Evolutionary conservation across 345 rosid species (phyloP).

Genomic region (Salix exigua): DNA sequence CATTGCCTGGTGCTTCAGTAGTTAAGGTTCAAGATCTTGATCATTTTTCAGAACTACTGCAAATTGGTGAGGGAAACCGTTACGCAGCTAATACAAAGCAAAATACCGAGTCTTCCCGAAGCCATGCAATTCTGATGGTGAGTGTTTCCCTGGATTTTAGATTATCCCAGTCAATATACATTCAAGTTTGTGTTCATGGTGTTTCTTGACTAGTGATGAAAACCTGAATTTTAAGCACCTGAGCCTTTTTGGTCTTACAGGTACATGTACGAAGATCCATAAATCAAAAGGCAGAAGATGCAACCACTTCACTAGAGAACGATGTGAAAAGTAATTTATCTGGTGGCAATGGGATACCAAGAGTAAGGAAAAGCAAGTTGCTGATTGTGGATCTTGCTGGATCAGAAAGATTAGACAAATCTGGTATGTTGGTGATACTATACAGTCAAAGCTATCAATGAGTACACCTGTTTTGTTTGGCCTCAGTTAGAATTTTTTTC

Average conservation of each 20-base stretch:
- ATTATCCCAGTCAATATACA: not conserved
- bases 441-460: not conserved
- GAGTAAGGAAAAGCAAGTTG: constrained; percentile 84
- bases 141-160: constrained; percentile 12
- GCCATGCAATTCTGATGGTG: constrained; percentile 93
- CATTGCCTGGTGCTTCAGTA: constrained; percentile 64
- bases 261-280: constrained; percentile 62
- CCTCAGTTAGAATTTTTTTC: not conserved
- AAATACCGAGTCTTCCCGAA: constrained; percentile 95
- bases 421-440: constrained; percentile 48
- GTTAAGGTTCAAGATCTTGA: constrained; percentile 58
- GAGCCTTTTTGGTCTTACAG: constrained; percentile 33
- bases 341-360: constrained; percentile 42
- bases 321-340: constrained; percentile 31
- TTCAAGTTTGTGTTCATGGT: not conserved
- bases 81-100: constrained; percentile 83
- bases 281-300: constrained; percentile 42
- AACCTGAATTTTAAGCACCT: not conserved
- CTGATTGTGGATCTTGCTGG: constrained; percentile 96
- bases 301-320: constrained; percentile 23
- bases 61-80: constrained; percentile 82
- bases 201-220: constrained; percentile 2
- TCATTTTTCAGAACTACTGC: constrained; percentile 70
- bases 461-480: not conserved
- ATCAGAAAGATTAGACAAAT: constrained; percentile 90